Evolutionary conservation across 169 alveolate species (phyloP), one percentile per base, ranked within the genome.

Genomic region (Plasmodium blacklocki): DNA sequence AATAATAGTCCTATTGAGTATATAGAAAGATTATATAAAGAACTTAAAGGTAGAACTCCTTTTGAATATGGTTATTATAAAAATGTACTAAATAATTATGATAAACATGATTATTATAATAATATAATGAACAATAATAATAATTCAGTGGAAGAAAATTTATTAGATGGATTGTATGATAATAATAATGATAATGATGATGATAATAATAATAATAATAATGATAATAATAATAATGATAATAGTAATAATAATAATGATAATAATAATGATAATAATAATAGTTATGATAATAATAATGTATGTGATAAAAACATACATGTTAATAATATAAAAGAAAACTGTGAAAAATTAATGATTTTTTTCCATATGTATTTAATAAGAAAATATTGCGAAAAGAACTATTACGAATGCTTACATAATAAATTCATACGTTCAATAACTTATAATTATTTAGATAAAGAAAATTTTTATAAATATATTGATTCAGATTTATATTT

Each of bases 311-410:
- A 29, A 8, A 39, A 4, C 3, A 14, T 5, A 14, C 5, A 4
- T 60, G 6, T 5, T 18, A 66, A 26, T 26, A n/a, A 19, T 29
- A 9, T 12, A 29, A 21, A 2, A 9, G 66, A 68, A 2, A 54
- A 50, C 8, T 50, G 64, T 9, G 73, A 67, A 29, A 59, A 86
- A 4, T 52, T 70, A 50, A 7, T 59, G 11, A 72, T 19, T 12
- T 72, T 86, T 43, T 86, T 60, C 19, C 68, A 72, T 39, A 64
- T 73, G 72, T 72, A 86, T 45, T 60, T 86, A 39, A 73, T 86
- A 8, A 45, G 86, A 56, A 86, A 86, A 29, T 49, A 71, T 19
- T 71, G 88, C 11, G 92, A 86, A 60, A 72, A 39, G 32, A 59
- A 23, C 2, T 86, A 43, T 32, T 64, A 60, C 9, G 32, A 47